Evolutionary conservation across 192 early-diverging fungal species (phyloP).

Genomic region (Linnemannia zychae): DNA sequence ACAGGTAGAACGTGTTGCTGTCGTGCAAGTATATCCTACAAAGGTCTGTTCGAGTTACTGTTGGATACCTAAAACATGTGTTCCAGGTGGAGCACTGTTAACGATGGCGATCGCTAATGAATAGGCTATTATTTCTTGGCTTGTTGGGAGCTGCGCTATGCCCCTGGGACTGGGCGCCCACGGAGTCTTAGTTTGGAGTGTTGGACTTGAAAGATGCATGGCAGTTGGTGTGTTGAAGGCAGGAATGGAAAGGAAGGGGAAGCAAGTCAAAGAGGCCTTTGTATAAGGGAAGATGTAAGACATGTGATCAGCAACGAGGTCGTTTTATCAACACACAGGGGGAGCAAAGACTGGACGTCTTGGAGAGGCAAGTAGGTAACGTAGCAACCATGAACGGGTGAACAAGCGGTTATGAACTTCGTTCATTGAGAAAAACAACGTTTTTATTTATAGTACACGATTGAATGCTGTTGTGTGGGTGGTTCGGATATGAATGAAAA

Average conservation of each 20-base stretch:
- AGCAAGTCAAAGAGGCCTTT: too few relatives aligned
- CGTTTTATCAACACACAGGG: too few relatives aligned
- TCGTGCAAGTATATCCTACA: too few relatives aligned
- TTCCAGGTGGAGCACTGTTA: neutral
- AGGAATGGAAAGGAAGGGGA: too few relatives aligned
- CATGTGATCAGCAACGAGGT: too few relatives aligned
- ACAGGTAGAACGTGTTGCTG: too few relatives aligned
- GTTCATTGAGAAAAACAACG: slow-evolving; percentile 8
- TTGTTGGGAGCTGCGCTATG: neutral
- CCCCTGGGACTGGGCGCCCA: neutral
- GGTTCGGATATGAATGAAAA: slow-evolving; percentile 9
- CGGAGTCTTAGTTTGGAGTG: neutral
- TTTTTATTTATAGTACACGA: slow-evolving; percentile 42
- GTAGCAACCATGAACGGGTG: neutral
- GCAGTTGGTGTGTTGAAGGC: too few relatives aligned
- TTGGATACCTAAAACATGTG: neutral
- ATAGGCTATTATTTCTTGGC: neutral
- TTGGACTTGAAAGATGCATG: neutral
- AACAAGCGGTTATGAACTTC: neutral
- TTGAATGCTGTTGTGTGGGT: neutral
- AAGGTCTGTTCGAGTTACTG: too few relatives aligned
- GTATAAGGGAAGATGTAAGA: too few relatives aligned
- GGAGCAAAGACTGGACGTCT: too few relatives aligned
- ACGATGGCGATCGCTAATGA: neutral
- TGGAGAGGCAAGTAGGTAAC: neutral